Conservation (phyloP, 1,139 yeast genomes). For the Tardiomyces depauwii region DNA sequence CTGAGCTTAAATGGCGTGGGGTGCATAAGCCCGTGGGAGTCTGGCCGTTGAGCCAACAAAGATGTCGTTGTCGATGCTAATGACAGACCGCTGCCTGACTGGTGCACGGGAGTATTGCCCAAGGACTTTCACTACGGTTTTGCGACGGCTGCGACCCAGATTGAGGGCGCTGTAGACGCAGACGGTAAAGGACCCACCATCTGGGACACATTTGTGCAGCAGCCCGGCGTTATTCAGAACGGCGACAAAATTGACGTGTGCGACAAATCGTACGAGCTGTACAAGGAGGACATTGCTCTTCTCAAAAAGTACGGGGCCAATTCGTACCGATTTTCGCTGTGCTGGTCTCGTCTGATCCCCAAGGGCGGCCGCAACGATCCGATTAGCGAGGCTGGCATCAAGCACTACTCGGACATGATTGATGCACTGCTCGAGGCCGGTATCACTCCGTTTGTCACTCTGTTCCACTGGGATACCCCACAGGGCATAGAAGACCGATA, state of each 20-base stretch:
- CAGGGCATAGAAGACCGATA: conserved; percentile 16
- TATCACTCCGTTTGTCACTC: conserved; percentile 26
- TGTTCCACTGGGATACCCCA: conserved; percentile 30
- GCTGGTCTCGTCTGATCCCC: conserved; percentile 31
- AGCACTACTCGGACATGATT: conserved; percentile 28
- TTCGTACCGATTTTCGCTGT: conserved; percentile 26
- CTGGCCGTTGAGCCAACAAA: too few species aligned
- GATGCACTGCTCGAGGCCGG: conserved; percentile 24
- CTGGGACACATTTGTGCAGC: conserved; percentile 20
- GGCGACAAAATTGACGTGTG: conserved; percentile 20
- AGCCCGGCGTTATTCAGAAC: conserved; percentile 10
- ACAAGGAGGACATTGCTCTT: conserved; percentile 27
- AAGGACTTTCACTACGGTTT: conserved; percentile 16
- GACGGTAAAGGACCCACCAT: conserved; percentile 29
- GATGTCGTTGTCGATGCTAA: neutral
- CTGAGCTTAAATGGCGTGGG: too few species aligned
- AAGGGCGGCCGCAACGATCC: conserved; percentile 19
- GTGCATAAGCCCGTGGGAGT: too few species aligned
- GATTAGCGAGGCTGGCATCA: conserved; percentile 25
- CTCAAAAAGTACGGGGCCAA: conserved; percentile 28
- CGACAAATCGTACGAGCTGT: conserved; percentile 27
- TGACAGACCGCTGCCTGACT: neutral
- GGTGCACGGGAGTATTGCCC: conserved; percentile 6
- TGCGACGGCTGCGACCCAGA: conserved; percentile 22
- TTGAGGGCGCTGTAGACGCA: conserved; percentile 29